These are phyloP conservation scores for Penicillium sp. DNA, from an alignment of 2,329 filamentous ascomycete genomes.

Conservation along the genomic window DNA sequence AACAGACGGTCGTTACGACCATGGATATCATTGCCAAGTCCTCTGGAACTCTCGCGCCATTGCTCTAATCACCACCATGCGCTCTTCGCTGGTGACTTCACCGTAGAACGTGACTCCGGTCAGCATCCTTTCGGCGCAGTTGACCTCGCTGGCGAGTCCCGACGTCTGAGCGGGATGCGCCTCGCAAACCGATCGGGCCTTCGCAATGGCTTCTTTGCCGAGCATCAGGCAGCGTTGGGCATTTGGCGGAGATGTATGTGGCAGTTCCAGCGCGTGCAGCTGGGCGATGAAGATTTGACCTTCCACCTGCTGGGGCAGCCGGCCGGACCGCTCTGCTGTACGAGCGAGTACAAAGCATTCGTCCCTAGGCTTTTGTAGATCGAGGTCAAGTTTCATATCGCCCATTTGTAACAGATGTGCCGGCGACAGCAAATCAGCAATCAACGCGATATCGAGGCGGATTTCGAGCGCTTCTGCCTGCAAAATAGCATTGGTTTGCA, in stretches of 20 bases:
- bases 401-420: constrained; percentile 1
- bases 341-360: constrained; percentile 46
- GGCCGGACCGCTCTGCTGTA: constrained; percentile 27
- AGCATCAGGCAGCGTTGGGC: constrained; percentile 6
- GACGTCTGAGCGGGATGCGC: constrained; percentile 29
- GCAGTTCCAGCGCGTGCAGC: constrained; percentile 47
- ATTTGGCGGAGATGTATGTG: not conserved
- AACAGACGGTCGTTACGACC: constrained; percentile 49
- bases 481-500: constrained; percentile 41
- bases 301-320: constrained; percentile 47
- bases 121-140: constrained; percentile 49
- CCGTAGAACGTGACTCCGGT: constrained; percentile 49
- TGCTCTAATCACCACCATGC: constrained; percentile 50
- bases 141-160: constrained; percentile 47
- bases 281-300: constrained; percentile 52
- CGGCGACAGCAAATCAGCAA: constrained; percentile 45
- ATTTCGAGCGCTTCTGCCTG: constrained; percentile 48
- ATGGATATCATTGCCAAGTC: constrained; percentile 51
- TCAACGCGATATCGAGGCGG: constrained; percentile 50
- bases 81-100: constrained; percentile 52
- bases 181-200: constrained; percentile 29
- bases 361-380: constrained; percentile 36
- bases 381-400: not conserved
- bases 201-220: constrained; percentile 14
- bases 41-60: constrained; percentile 53